Evolutionary conservation across 768 basidiomycete species (phyloP), one percentile per base, ranked within the genome.

Genomic region (Melanogaster broomeanus): DNA sequence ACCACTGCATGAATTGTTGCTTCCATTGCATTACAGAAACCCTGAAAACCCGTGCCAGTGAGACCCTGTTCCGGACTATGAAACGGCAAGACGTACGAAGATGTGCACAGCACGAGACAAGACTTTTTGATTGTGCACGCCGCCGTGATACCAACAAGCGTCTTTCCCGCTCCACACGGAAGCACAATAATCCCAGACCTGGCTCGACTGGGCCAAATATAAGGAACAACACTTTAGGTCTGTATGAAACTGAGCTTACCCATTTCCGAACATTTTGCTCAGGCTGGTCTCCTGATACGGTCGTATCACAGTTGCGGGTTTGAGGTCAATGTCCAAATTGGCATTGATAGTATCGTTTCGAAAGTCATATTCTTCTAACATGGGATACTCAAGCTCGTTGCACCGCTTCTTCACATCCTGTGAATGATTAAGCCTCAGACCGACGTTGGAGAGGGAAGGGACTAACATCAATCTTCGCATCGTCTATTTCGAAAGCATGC

Each of bases 71-170:
- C 19, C 47, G 30, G n/a, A 55, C 12, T 45, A 6, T 46, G 16
- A 28, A 13, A 43, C 12, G 25, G 21, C 21, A 39, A 49, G 48
- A 78, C 93, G 74, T 70, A 97, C 94, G 93, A 94, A 42, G 96
- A 98, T 21, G 97, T 99, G 72, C 96, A 98, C 39, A 99, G 76
- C 13, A 99, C 95, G 16, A 99, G 80, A 66, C 93, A 96, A 21
- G 94, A 97, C 74, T 99, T 99, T 77, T 98, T 98, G 75, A 99
- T 95, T 24, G 97, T 99, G 65, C 96, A 98, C 16, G 97, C 97
- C 11, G 97, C 97, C 3, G 96, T 98, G 64, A 99, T 98, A n/a
- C 97, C 97, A 10, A 99, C 97, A 5, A 99, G 80, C 12, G 97
- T 99, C 76, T 99, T 99, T 28, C 97, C 97, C 38, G 97, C 97